phyloP scores from a whole-genome alignment of 805 yeast species.

The Metschnikowia amazonensis region DNA sequence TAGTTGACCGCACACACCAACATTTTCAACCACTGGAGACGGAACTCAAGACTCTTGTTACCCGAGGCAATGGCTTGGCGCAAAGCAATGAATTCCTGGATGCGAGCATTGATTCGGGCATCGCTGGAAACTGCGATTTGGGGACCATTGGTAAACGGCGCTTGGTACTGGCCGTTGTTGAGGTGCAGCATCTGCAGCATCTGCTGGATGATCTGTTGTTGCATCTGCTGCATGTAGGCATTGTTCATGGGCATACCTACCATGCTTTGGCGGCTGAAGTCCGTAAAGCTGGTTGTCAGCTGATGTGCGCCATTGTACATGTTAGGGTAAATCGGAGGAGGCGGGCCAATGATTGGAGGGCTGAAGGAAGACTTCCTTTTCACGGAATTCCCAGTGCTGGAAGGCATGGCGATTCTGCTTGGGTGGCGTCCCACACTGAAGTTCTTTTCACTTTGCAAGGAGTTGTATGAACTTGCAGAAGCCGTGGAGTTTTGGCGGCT shows the following conservation, averaged over 20 bases:
- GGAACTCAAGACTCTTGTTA: conserved; percentile 38
- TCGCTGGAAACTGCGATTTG: conserved; percentile 17
- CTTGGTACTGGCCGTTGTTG: background rate
- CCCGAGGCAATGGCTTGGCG: conserved; percentile 38
- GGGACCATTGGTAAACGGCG: background rate
- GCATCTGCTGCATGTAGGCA: conserved; percentile 48
- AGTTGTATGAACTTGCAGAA: conserved; percentile 24
- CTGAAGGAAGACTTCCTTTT: conserved; percentile 5
- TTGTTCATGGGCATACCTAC: conserved; percentile 12
- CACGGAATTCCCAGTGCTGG: background rate
- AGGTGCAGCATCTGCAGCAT: conserved; percentile 15
- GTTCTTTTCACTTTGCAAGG: conserved; percentile 29
- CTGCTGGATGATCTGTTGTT: conserved; percentile 45
- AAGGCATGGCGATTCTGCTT: conserved; percentile 14
- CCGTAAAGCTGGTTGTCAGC: background rate
- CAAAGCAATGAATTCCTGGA: conserved; percentile 32
- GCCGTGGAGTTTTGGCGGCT: conserved; percentile 5
- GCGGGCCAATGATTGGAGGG: conserved; percentile 20
- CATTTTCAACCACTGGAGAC: conserved; percentile 43
- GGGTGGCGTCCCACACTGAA: conserved; percentile 16
- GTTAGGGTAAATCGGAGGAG: conserved; percentile 16
- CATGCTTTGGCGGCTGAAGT: conserved; percentile 12
- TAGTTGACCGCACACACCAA: conserved; percentile 37
- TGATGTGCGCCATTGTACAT: background rate
- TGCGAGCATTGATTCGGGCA: conserved; percentile 26